Percentiles rank a stretch among this genome's conserved stretches.
phyloP scores from a whole-genome alignment of 331 rosid genomes.

The Quercus phellos region DNA sequence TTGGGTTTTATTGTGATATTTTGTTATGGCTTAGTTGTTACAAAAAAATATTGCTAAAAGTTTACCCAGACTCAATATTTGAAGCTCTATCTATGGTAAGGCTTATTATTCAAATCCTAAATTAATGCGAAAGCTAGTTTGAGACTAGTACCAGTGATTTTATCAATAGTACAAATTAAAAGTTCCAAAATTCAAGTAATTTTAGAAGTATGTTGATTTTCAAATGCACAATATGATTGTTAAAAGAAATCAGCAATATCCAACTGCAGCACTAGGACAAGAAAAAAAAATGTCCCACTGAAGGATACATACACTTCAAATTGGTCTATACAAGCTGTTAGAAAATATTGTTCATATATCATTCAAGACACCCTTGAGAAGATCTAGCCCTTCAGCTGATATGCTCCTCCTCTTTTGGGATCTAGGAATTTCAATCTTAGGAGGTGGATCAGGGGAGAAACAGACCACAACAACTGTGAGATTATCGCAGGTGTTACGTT shows the following conservation, averaged over 20 bases:
- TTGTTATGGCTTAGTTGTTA: no score
- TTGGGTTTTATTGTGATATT: no score
- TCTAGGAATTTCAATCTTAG: conserved; percentile 48
- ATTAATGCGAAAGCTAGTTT: not conserved
- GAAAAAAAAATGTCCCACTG: conserved; percentile 19
- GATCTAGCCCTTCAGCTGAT: conserved; percentile 54
- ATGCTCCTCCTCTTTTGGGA: conserved; percentile 49
- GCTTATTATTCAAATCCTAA: not conserved
- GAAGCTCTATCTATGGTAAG: not conserved
- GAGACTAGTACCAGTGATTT: not conserved
- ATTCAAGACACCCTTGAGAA: conserved; percentile 51
- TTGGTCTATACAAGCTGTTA: conserved; percentile 27
- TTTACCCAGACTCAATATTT: not conserved
- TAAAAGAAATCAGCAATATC: not conserved
- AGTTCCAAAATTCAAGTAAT: not conserved
- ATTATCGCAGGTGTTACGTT: conserved; percentile 46
- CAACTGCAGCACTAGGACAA: not conserved
- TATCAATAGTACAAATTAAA: not conserved
- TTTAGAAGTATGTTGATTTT: not conserved
- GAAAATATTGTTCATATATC: conserved; percentile 27
- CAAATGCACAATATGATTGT: not conserved
- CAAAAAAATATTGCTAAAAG: no score
- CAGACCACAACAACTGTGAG: conserved; percentile 47
- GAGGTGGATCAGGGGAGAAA: conserved; percentile 46
- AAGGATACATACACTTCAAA: conserved; percentile 3